Conservation (phyloP, 306 rosid species). For the Parietaria judaica region DNA sequence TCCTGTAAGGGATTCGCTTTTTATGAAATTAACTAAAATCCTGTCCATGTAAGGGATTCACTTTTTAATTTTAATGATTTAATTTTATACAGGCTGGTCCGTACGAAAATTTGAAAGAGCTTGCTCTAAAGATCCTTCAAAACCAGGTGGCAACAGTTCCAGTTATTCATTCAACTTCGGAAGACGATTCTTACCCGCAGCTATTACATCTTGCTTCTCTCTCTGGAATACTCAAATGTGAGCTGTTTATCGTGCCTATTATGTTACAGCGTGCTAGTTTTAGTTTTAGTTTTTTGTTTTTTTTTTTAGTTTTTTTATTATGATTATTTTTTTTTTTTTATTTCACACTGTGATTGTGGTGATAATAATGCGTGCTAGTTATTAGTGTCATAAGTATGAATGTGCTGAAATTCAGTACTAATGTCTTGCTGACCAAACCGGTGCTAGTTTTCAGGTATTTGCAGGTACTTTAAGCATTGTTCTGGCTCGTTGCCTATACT, state of each 20-base stretch:
- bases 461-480: slow-evolving; percentile 89
- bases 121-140: slow-evolving; percentile 74
- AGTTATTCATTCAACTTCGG: slow-evolving; percentile 63
- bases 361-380: too few species aligned
- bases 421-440: slow-evolving; percentile 29
- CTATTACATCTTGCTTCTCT: slow-evolving; percentile 90
- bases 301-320: too few species aligned
- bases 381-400: too few species aligned
- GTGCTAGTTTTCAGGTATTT: slow-evolving; percentile 69
- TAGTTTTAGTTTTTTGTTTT: too few species aligned
- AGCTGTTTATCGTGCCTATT: slow-evolving; percentile 15
- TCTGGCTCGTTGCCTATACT: slow-evolving; percentile 80
- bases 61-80: not conserved
- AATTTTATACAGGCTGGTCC: slow-evolving; percentile 66
- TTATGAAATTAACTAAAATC: too few species aligned
- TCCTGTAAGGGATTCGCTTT: not conserved
- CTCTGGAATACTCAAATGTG: slow-evolving; percentile 85
- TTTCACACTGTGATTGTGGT: not conserved
- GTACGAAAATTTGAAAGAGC: slow-evolving; percentile 73
- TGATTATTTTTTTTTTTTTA: too few species aligned
- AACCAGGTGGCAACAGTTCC: slow-evolving; percentile 89
- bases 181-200: slow-evolving; percentile 88
- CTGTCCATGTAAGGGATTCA: not conserved
- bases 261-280: too few species aligned
- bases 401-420: not conserved